phyloP scores from a whole-genome alignment of 192 early-diverging fungal species.

The Jimgerdemannia flammicorona region DNA sequence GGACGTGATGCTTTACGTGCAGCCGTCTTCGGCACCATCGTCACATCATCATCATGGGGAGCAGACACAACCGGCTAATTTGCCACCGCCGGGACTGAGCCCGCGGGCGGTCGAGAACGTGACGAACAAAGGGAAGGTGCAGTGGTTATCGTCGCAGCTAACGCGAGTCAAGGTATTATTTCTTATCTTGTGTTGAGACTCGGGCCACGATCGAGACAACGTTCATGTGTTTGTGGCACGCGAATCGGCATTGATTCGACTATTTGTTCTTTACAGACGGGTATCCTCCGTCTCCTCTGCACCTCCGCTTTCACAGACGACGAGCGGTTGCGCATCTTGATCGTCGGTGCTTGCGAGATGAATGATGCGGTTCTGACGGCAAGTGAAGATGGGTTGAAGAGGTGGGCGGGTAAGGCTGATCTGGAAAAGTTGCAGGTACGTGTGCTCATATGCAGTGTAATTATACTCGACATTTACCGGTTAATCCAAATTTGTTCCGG shows the following conservation, averaged over 20 bases:
- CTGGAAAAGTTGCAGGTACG: conserved; percentile 63
- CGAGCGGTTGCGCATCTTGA: conserved; percentile 57
- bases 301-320: conserved; percentile 30
- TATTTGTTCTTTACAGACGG: conserved; percentile 34
- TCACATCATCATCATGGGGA: conserved; percentile 7
- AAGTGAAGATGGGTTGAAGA: conserved; percentile 78
- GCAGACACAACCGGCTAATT: not conserved
- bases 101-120: conserved; percentile 47
- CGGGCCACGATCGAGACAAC: no score
- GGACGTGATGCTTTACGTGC: conserved; percentile 65
- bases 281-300: conserved; percentile 39
- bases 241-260: not conserved
- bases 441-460: conserved; percentile 36
- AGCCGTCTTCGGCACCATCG: conserved; percentile 10
- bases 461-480: no score
- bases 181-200: not conserved
- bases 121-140: conserved; percentile 71
- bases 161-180: conserved; percentile 24
- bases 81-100: conserved; percentile 56
- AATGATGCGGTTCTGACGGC: conserved; percentile 63
- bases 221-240: no score
- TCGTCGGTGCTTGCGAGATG: conserved; percentile 64
- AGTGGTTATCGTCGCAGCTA: conserved; percentile 46
- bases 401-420: conserved; percentile 57
- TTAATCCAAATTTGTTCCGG: no score